Base-by-base conservation (phyloP, 805 yeast genomes). In the Saccharomycopsis fibuligera region DNA sequence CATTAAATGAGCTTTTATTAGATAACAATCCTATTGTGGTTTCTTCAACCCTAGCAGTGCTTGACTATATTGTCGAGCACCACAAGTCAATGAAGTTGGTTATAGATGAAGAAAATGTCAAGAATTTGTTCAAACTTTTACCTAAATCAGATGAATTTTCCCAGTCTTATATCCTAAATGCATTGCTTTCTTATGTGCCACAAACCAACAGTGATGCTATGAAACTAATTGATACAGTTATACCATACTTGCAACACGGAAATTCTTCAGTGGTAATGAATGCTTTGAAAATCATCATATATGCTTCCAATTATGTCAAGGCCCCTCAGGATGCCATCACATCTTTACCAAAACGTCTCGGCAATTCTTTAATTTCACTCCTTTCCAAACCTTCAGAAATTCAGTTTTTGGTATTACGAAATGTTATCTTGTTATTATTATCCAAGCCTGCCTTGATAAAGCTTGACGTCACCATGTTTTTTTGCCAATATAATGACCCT, bases 401-500 rank as follows among this genome's bases (percentile, higher is more conserved):
- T 23, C 96, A 88, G 63, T 91, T 89, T 61, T 68, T 89, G 41
- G 84, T 83, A 1, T 68, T 90, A 54, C 70, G 96, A 60, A 91
- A 90, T 61, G 83, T 86, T 42, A 86, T 88, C 23, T 64, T 89
- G 29, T 65, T 90, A 33, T 70, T 90, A 24, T 69, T 88, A 48
- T 79, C 86, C 45, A 76, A 80, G 51, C 80, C 83, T 10, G 71
- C 75, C 21, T 66, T 88, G 48, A 64, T 80, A 36, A 64, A 70
- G 23, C 68, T 85, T 47, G 93, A 86, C 54, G 87, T 86, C n/a
- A 76, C 79, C 46, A 76, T 79, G 66, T 87, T 90, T 60, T 89
- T 87, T 64, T 83, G 93, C 65, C 80, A 79, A 51, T 86, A 78
- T 58, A 83, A 85, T 61, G 96, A 90, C 62, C 93, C 95, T 1